A percentile compares a stretch with the other conserved stretches of the same genome.
Evolutionary conservation across 768 basidiomycete species (phyloP).

Genomic region (Leucocoprinus leucothites): DNA sequence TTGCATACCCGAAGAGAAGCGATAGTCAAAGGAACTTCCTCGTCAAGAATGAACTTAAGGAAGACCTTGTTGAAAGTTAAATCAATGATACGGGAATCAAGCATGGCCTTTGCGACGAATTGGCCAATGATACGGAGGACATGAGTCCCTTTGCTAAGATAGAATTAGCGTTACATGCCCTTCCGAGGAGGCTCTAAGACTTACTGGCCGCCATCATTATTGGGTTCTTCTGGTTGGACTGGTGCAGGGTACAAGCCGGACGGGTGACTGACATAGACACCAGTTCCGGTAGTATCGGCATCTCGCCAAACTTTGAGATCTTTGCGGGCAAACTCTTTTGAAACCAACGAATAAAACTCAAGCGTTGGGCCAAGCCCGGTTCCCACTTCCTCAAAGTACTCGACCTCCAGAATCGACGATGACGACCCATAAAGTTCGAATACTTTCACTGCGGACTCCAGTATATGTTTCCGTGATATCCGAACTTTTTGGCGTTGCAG

Average conservation of each 20-base stretch:
- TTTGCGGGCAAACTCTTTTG: conserved; percentile 88
- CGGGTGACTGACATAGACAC: conserved; percentile 80
- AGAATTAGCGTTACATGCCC: conserved; percentile 9
- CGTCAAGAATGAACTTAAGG: conserved; percentile 84
- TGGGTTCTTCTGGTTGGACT: conserved; percentile 63
- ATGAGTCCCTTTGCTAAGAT: conserved; percentile 72
- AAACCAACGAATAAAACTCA: conserved; percentile 98
- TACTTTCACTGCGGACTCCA: conserved; percentile 95
- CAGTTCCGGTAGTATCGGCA: conserved; percentile 58
- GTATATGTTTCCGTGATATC: conserved; percentile 89
- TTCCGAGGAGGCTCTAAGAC: conserved; percentile 22
- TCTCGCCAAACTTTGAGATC: conserved; percentile 92
- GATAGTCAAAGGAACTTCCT: conserved; percentile 79
- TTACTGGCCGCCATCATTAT: conserved; percentile 73
- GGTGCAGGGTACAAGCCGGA: conserved; percentile 88
- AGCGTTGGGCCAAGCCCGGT: conserved; percentile 96
- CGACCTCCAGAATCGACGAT: conserved; percentile 91
- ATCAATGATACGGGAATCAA: conserved; percentile 97
- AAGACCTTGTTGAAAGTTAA: conserved; percentile 94
- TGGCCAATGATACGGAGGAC: conserved; percentile 90
- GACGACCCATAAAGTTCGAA: conserved; percentile 96
- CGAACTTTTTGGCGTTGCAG: conserved; percentile 95
- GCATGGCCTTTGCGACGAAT: conserved; percentile 94
- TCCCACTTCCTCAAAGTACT: conserved; percentile 98
- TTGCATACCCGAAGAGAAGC: conserved; percentile 71